Evolutionary conservation across 805 yeast species (phyloP).

Genomic region (Saturnispora ahearnii): DNA sequence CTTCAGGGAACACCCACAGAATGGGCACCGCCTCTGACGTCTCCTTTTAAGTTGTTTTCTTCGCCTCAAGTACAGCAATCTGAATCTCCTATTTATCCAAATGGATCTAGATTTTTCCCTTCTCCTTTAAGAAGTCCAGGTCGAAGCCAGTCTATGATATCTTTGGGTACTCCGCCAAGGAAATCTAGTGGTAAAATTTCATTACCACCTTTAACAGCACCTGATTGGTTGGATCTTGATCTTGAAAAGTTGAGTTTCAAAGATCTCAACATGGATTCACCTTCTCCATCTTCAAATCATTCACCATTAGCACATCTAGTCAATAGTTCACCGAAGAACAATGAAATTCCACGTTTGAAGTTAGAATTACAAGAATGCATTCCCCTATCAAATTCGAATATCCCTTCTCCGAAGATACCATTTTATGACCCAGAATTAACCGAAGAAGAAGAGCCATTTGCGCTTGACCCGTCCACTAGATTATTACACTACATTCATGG

Average conservation of each 20-base stretch:
- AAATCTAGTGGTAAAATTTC: neutral
- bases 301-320: neutral
- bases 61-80: neutral
- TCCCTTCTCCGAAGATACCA: slow-evolving; percentile 12
- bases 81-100: neutral
- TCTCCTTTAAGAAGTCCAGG: neutral
- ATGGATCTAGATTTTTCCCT: slow-evolving; percentile 3
- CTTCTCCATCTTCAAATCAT: slow-evolving; percentile 9
- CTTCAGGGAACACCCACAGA: neutral
- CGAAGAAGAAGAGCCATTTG: neutral
- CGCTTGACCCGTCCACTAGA: slow-evolving; percentile 4
- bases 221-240: neutral
- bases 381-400: slow-evolving; percentile 7
- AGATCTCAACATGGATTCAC: slow-evolving; percentile 6
- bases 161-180: neutral
- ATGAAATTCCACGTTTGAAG: neutral
- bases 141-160: neutral
- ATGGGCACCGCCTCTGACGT: neutral
- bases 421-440: neutral
- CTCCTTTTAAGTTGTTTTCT: neutral
- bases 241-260: slow-evolving; percentile 7
- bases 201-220: neutral
- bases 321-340: neutral
- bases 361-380: neutral
- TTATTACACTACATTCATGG: slow-evolving; percentile 13